Conservation (phyloP, 2,329 filamentous ascomycete genomes). For the Monosporascus cannonballus region DNA sequence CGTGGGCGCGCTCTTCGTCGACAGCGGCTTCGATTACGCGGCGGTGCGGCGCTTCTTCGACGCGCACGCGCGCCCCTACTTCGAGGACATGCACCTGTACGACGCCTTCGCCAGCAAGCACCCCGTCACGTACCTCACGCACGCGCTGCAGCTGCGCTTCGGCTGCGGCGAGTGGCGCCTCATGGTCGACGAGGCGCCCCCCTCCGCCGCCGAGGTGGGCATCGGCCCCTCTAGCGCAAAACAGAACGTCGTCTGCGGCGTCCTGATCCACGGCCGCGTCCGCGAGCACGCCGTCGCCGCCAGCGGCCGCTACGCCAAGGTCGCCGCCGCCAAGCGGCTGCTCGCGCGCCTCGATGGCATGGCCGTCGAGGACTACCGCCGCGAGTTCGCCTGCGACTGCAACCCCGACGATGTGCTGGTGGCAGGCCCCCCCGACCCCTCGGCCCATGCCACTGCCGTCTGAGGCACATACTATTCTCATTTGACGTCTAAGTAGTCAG, state of each 20-base stretch:
- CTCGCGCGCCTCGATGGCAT: slow-evolving; percentile 40
- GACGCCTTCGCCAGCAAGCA: slow-evolving; percentile 84
- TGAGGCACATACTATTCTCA: neutral
- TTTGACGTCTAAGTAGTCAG: no score
- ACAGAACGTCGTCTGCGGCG: slow-evolving; percentile 57
- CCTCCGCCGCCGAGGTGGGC: slow-evolving; percentile 23
- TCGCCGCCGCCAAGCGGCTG: slow-evolving; percentile 56
- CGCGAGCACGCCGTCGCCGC: slow-evolving; percentile 55
- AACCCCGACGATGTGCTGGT: slow-evolving; percentile 9
- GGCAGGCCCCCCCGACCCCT: slow-evolving; percentile 1
- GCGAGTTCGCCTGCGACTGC: slow-evolving; percentile 60
- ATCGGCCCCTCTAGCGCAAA: slow-evolving; percentile 32
- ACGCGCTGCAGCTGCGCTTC: slow-evolving; percentile 57
- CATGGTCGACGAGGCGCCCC: slow-evolving; percentile 41
- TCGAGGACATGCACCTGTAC: slow-evolving; percentile 80
- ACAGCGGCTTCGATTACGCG: slow-evolving; percentile 71
- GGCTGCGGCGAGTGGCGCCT: slow-evolving; percentile 57
- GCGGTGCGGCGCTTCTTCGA: slow-evolving; percentile 73
- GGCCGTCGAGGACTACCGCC: slow-evolving; percentile 50
- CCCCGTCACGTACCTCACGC: slow-evolving; percentile 68
- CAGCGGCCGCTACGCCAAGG: slow-evolving; percentile 68
- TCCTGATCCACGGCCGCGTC: slow-evolving; percentile 69
- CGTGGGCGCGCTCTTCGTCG: slow-evolving; percentile 85
- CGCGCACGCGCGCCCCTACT: slow-evolving; percentile 68
- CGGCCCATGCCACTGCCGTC: slow-evolving; percentile 12